A percentile compares a stretch with the other conserved stretches of the same genome.
phyloP scores from a whole-genome alignment of 2,329 filamentous ascomycete species.

The Fusarium sarcochroum region DNA sequence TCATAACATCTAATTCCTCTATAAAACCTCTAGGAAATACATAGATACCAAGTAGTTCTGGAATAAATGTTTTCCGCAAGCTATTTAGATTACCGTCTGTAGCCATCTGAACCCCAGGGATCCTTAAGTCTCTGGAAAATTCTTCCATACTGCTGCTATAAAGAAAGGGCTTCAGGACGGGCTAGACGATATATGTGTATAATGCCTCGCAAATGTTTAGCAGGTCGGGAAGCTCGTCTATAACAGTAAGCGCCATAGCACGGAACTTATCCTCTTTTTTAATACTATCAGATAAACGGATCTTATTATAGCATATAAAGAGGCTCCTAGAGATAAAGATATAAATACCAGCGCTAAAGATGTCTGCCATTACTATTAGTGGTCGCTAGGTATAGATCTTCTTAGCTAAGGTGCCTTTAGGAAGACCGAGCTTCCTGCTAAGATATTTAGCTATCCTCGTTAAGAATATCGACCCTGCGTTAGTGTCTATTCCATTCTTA shows the following conservation, averaged over 20 bases:
- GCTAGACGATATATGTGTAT: not conserved
- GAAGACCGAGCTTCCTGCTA: slow-evolving; percentile 2
- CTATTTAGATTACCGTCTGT: not conserved
- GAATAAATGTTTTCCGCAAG: not conserved
- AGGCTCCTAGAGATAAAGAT: too few relatives aligned
- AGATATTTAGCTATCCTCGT: slow-evolving; percentile 4
- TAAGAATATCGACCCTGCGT: not conserved
- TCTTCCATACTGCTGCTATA: slow-evolving; percentile 2
- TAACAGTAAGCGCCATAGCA: too few relatives aligned
- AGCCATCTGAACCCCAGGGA: slow-evolving; percentile 8
- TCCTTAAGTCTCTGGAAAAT: not conserved
- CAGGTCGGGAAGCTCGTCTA: too few relatives aligned
- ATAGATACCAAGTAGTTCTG: not conserved
- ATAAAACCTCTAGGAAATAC: not conserved
- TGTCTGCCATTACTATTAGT: slow-evolving; percentile 1
- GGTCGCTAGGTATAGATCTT: slow-evolving; percentile 13
- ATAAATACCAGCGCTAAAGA: too few relatives aligned
- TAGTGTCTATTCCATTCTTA: not conserved
- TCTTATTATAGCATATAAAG: too few relatives aligned
- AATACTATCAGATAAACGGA: too few relatives aligned
- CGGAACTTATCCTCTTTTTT: too few relatives aligned
- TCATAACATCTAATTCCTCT: not conserved
- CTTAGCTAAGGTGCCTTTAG: slow-evolving; percentile 5
- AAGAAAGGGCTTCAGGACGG: slow-evolving; percentile 3
- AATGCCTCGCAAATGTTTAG: not conserved